phyloP scores from a whole-genome alignment of 148 eudicot genomes.

The Amaranthus hypochondriacus region DNA sequence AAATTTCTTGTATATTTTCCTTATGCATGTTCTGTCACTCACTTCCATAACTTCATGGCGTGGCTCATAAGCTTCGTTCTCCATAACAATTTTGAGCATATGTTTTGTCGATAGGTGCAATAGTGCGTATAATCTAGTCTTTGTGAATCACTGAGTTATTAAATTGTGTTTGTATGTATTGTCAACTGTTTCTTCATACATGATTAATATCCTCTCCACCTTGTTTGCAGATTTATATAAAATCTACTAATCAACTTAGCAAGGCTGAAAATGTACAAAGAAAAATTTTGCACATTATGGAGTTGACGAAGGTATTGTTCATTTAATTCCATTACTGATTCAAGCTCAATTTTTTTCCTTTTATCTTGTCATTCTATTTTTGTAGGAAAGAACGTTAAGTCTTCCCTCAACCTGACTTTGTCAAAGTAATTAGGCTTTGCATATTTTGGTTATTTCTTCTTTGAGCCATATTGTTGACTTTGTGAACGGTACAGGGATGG shows the following conservation, averaged over 20 bases:
- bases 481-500: constrained; percentile 62
- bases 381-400: too few relatives aligned
- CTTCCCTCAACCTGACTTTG: background rate
- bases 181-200: background rate
- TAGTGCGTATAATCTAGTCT: too few relatives aligned
- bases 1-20: too few relatives aligned
- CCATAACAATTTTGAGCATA: too few relatives aligned
- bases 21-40: too few relatives aligned
- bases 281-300: constrained; percentile 77
- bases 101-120: too few relatives aligned
- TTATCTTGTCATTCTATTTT: background rate
- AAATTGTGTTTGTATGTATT: background rate
- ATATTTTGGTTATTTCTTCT: background rate
- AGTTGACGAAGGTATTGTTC: constrained; percentile 67
- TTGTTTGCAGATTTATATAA: constrained; percentile 56
- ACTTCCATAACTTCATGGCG: too few relatives aligned
- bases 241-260: constrained; percentile 39
- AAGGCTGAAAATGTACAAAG: constrained; percentile 72
- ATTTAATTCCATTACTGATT: background rate
- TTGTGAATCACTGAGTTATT: too few relatives aligned
- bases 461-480: background rate
- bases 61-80: too few relatives aligned
- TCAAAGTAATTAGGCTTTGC: background rate
- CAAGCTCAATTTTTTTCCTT: background rate
- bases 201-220: background rate